phyloP scores from a whole-genome alignment of 1,284 basidiomycete genomes.

The Pyrrhoderma noxium region DNA sequence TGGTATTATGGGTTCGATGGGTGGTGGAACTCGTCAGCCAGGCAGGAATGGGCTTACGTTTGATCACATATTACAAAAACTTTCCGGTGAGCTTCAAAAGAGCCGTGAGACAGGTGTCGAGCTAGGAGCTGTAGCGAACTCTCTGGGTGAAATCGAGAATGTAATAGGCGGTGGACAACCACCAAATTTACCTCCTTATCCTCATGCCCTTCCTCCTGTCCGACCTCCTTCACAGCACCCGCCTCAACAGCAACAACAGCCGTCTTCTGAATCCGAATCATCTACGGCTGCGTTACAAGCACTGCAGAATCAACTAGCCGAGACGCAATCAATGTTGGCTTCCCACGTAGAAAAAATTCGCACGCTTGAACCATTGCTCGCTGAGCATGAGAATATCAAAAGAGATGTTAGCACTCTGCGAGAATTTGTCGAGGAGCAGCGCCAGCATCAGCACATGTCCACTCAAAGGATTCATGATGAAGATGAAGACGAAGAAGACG shows the following conservation, averaged over 20 bases:
- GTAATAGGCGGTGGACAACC: constrained; percentile 81
- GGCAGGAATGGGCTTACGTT: constrained; percentile 76
- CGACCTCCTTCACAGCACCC: constrained; percentile 35
- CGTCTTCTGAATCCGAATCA: constrained; percentile 12
- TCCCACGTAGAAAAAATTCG: constrained; percentile 83
- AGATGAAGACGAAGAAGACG: constrained; percentile 41
- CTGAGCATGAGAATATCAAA: constrained; percentile 85
- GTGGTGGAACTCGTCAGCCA: constrained; percentile 58
- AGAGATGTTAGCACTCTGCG: constrained; percentile 69
- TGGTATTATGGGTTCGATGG: constrained; percentile 68
- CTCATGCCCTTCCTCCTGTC: constrained; percentile 56
- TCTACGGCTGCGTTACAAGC: constrained; percentile 41
- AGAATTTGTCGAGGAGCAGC: constrained; percentile 59
- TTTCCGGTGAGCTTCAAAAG: constrained; percentile 88
- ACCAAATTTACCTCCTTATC: constrained; percentile 50
- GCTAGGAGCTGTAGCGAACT: constrained; percentile 70
- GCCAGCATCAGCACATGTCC: constrained; percentile 22
- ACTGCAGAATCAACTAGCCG: constrained; percentile 78
- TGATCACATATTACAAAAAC: constrained; percentile 72
- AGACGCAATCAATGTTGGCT: constrained; percentile 78
- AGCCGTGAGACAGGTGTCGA: constrained; percentile 92
- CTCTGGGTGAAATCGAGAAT: constrained; percentile 89
- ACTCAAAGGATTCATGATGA: constrained; percentile 24
- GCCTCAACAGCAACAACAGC: constrained; percentile 25
- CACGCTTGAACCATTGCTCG: constrained; percentile 73